Evolutionary conservation across 2,329 filamentous ascomycete species (phyloP).

Genomic region (Nemania sp.): DNA sequence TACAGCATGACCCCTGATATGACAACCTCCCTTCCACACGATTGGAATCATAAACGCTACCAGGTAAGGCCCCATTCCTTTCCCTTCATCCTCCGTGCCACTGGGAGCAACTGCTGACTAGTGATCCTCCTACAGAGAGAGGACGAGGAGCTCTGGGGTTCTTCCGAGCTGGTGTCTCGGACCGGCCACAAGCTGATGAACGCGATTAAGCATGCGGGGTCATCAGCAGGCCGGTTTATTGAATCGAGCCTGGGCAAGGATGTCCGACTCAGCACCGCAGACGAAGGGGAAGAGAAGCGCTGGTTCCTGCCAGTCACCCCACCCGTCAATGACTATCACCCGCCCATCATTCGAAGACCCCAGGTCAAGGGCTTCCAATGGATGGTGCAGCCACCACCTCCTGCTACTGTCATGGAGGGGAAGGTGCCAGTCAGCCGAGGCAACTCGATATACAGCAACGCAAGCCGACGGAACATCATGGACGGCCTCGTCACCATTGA

Average conservation of each 20-base stretch:
- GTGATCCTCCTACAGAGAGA: slow-evolving; percentile 63
- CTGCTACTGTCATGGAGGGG: slow-evolving; percentile 87
- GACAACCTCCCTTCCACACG: slow-evolving; percentile 55
- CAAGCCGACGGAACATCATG: slow-evolving; percentile 46
- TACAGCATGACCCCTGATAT: neutral
- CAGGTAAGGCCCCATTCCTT: slow-evolving; percentile 1
- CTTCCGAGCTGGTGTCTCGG: slow-evolving; percentile 57
- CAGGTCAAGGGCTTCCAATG: slow-evolving; percentile 74
- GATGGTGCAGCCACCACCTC: slow-evolving; percentile 94
- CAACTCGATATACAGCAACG: slow-evolving; percentile 59
- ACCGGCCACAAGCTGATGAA: slow-evolving; percentile 62
- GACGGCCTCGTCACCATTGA: too few species aligned
- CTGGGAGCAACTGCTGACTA: neutral
- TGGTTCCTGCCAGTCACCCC: slow-evolving; percentile 66
- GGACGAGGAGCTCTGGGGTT: slow-evolving; percentile 85
- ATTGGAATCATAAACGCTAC: slow-evolving; percentile 74
- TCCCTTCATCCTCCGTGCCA: neutral
- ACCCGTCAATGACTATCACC: slow-evolving; percentile 84
- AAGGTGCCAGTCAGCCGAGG: slow-evolving; percentile 71
- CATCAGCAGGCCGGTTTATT: slow-evolving; percentile 58
- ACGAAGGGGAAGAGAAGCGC: slow-evolving; percentile 59
- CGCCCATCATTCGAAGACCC: slow-evolving; percentile 79
- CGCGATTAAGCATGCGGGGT: slow-evolving; percentile 62
- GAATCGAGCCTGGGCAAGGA: slow-evolving; percentile 57
- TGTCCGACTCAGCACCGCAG: slow-evolving; percentile 56